Conservation (phyloP, 2,329 filamentous ascomycete genomes). For the Aureobasidium sp. region DNA sequence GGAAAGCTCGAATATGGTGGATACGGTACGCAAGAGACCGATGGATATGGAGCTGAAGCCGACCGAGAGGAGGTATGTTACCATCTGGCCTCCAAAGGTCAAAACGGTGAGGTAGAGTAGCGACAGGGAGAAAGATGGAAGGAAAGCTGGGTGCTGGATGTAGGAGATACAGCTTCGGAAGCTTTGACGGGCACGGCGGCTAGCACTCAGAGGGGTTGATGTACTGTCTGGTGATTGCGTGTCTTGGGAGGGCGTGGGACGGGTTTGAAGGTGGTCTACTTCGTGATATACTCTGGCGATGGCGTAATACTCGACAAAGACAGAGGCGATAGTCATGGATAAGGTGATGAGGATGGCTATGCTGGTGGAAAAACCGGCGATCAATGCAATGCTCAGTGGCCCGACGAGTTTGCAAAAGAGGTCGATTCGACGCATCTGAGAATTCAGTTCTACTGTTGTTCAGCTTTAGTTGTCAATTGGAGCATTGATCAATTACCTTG, state of each 20-base stretch:
- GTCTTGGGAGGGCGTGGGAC: neutral
- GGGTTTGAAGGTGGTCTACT: slow-evolving; percentile 10
- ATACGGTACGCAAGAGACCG: slow-evolving; percentile 47
- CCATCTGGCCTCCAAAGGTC: slow-evolving; percentile 55
- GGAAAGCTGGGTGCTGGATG: slow-evolving; percentile 48
- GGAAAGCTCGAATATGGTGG: slow-evolving; percentile 50
- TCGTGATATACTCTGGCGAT: slow-evolving; percentile 38
- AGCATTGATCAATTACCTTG: neutral
- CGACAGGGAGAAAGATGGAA: slow-evolving; percentile 54
- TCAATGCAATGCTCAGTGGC: slow-evolving; percentile 45
- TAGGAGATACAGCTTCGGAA: slow-evolving; percentile 35
- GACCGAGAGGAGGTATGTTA: slow-evolving; percentile 53
- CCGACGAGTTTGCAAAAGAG: slow-evolving; percentile 52
- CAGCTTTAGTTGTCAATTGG: neutral
- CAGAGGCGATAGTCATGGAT: slow-evolving; percentile 43
- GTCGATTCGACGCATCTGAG: slow-evolving; percentile 55
- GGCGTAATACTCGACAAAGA: slow-evolving; percentile 47
- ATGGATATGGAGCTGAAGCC: slow-evolving; percentile 49
- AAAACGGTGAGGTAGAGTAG: slow-evolving; percentile 58
- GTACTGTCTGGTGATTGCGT: neutral
- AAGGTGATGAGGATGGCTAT: slow-evolving; percentile 46
- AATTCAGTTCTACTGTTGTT: slow-evolving; percentile 39
- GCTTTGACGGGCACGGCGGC: slow-evolving; percentile 27
- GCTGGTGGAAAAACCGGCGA: slow-evolving; percentile 42
- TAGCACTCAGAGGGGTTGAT: slow-evolving; percentile 15